phyloP scores from a whole-genome alignment of 495 filamentous ascomycete genomes.

The Acidomyces sp. region DNA sequence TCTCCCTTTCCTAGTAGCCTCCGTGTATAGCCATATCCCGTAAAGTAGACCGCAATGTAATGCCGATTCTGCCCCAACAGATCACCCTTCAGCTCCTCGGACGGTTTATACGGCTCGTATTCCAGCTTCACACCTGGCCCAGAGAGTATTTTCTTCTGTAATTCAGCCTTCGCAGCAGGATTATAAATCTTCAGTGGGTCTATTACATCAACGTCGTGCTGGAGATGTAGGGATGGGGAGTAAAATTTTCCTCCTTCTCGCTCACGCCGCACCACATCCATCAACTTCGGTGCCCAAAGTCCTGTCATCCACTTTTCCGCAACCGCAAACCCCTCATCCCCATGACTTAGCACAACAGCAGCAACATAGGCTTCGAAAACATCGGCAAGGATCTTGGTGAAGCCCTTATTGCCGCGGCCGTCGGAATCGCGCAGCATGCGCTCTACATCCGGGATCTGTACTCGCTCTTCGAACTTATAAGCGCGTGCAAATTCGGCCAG shows the following conservation, averaged over 20 bases:
- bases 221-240: conserved; percentile 5
- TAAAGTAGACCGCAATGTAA: conserved; percentile 58
- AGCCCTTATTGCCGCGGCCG: conserved; percentile 34
- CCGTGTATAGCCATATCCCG: conserved; percentile 57
- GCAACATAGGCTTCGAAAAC: conserved; percentile 84
- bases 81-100: conserved; percentile 39
- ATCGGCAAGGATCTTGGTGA: conserved; percentile 60
- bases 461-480: conserved; percentile 55
- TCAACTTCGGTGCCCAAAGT: conserved; percentile 46
- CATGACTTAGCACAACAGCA: conserved; percentile 54
- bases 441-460: conserved; percentile 20
- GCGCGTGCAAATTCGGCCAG: conserved; percentile 47
- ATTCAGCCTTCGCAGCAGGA: conserved; percentile 36
- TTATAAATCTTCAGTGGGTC: conserved; percentile 24
- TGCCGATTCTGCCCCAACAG: conserved; percentile 40
- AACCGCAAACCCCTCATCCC: conserved; percentile 42
- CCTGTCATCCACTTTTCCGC: conserved; percentile 54
- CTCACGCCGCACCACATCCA: conserved; percentile 27
- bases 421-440: conserved; percentile 17
- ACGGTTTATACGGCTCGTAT: conserved; percentile 45
- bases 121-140: conserved; percentile 47
- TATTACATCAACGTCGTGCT: conserved; percentile 15
- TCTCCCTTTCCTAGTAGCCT: conserved; percentile 52
- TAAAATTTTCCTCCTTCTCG: no score
- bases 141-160: conserved; percentile 43